Evolutionary conservation across 495 filamentous ascomycete species (phyloP), one percentile per base, ranked within the genome.

Genomic region (Haplographium delicatum): DNA sequence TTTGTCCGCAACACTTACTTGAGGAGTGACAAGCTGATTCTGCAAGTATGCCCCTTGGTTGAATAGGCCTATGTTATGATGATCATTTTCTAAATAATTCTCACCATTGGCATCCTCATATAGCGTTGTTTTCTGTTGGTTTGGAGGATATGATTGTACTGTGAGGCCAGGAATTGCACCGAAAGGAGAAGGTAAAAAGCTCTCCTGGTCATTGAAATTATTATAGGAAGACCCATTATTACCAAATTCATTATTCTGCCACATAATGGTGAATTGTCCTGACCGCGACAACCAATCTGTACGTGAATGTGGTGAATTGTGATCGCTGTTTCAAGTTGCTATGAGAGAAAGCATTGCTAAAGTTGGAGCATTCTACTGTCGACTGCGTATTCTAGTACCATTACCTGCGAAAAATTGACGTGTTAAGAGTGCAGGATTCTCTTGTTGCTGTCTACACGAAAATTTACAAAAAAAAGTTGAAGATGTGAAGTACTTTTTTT

Each of bases 191-290:
- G 42, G 27, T 33, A 50, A 15, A 24, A 37, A 53, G 13, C 46
- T 30, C 13, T 56, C 53, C 54, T 51, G 38, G 16, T 44, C 22
- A 33, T 48, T 53, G 33, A 49, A 46, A 19, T 44, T 48, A 33
- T 50, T 55, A 33, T 19, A 53, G 23, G 53, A 50, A 5, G 18
- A 22, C 5, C 48, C 44, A 38, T 49, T 52, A 18, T 15, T 28
- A 23, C 42, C 40, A 46, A 50, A 58, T 22, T 46, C 50, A 50
- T 58, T 54, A 35, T 54, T 58, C 5, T 27, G 42, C 51, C 56
- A 54, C 56, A 58, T 58, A 6, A 23, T 47, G 16, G 40, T 15
- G 33, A 11, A 4, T 53, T 50, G 7, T 25, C 20, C 31, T 49
- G 25, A n/a, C n/a, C n/a, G n/a, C n/a, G n/a, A n/a, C n/a, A n/a